phyloP scores from a whole-genome alignment of 345 rosid species.

The Erysimum cheiranthoides region DNA sequence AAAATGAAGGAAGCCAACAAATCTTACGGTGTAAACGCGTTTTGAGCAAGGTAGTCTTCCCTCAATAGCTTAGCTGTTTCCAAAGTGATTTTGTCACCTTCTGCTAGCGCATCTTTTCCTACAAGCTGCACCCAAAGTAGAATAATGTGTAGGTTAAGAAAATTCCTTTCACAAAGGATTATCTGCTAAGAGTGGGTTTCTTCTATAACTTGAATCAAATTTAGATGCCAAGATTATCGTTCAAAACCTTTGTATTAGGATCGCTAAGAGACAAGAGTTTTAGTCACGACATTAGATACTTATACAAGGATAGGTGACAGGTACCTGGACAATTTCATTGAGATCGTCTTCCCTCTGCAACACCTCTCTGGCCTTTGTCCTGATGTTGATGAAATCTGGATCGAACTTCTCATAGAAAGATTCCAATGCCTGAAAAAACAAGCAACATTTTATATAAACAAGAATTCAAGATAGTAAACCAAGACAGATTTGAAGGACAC shows the following conservation, averaged over 20 bases:
- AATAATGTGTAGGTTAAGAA: constrained; percentile 11
- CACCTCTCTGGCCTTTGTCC: constrained; percentile 99
- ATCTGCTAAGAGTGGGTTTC: not conserved
- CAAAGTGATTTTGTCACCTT: constrained; percentile 90
- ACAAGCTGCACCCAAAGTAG: constrained; percentile 71
- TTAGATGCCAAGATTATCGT: constrained; percentile 2
- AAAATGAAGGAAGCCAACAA: constrained; percentile 22
- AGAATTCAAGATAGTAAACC: not conserved
- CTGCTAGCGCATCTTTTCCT: constrained; percentile 99
- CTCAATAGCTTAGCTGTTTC: constrained; percentile 99
- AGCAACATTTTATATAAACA: constrained; percentile 16
- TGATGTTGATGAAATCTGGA: constrained; percentile 95
- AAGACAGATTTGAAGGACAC: not conserved
- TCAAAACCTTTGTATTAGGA: constrained; percentile 4
- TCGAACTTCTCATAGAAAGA: constrained; percentile 96
- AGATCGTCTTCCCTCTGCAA: constrained; percentile 99
- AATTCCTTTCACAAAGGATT: not conserved
- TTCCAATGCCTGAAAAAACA: constrained; percentile 81
- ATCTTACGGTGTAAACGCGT: constrained; percentile 97
- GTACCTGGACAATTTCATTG: constrained; percentile 98
- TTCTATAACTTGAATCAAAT: constrained; percentile 6
- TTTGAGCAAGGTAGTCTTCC: constrained; percentile 99
- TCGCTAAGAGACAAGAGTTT: constrained; percentile 6
- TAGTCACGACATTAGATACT: not conserved
- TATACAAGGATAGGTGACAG: constrained; percentile 16